Base-by-base conservation (phyloP, 2,329 filamentous ascomycete genomes). In the Diaporthe nobilis region DNA sequence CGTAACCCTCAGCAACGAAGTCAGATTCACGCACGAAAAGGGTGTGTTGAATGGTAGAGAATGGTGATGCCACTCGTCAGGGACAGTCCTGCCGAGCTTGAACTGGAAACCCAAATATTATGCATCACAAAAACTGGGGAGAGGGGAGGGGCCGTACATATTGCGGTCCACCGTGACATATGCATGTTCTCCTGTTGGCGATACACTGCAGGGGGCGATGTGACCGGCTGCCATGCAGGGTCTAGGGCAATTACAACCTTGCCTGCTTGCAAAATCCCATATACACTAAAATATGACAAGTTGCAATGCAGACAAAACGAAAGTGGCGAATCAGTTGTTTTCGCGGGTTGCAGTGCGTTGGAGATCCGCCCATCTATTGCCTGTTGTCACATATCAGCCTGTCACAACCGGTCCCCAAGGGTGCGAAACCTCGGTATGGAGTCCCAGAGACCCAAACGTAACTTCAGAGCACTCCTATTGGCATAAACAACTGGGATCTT, bases 41-140 rank as follows among this genome's bases (percentile, higher is more conserved):
- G 44, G 28, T 13, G n/a, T n/a, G 22, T 9, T 37, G 28, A 6
- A 10, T n/a, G 8, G 8, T 0, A 39, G 13, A 25, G 28, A 15
- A 37, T 20, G 31, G 22, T 9, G 31, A 8, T 6, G 6, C 8
- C 5, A 28, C 22, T 53, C 31, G 8, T 25, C 22, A 17, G 5
- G 31, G 7, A 68, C 47, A 53, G n/a, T 39, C 6, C 10, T 53
- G 31, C 44, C 47, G 63, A 49, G 28, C 13, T 31, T 3, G 9
- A n/a, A 53, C 2, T 3, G 25, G 22, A n/a, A 39, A 28, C 1
- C 2, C 0, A 17, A 17, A 51, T 53, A 17, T 20, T 28, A 39
- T 53, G 22, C 63, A 68, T 68, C 63, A 68, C 28, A 68, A 68
- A 39, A 63, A 37, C 13, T 53, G 47, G 12, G 47, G 47, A 17